Conservation (phyloP, 2,329 filamentous ascomycete genomes). For the Dryadomyces sulphureus region DNA sequence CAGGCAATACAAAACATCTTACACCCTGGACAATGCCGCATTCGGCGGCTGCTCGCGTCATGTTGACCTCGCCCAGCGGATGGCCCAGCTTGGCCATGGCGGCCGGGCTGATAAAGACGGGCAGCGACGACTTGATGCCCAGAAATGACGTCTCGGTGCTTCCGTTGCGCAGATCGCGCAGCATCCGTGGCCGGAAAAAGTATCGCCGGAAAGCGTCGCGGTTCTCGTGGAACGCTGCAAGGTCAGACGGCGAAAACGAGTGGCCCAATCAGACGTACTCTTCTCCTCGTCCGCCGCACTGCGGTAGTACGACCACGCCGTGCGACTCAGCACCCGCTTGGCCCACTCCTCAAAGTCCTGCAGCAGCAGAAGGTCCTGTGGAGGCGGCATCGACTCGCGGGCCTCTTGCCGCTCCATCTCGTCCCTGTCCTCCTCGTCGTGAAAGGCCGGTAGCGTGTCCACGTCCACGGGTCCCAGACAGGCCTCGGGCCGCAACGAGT, state of each 20-base stretch:
- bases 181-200: constrained; percentile 10
- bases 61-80: constrained; percentile 8
- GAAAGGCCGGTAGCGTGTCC: neutral
- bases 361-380: constrained; percentile 1
- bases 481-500: constrained; percentile 1
- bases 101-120: constrained; percentile 9
- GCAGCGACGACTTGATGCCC: constrained; percentile 5
- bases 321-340: constrained; percentile 2
- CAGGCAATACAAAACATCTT: neutral
- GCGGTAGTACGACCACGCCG: constrained; percentile 7
- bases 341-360: constrained; percentile 6
- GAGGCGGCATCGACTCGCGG: constrained; percentile 3
- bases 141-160: constrained; percentile 4
- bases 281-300: constrained; percentile 4
- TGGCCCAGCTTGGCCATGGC: constrained; percentile 12
- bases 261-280: neutral
- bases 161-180: constrained; percentile 4
- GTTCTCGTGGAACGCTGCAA: constrained; percentile 4
- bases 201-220: constrained; percentile 5
- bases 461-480: neutral
- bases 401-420: constrained; percentile 1
- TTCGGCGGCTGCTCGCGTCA: constrained; percentile 5
- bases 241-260: neutral
- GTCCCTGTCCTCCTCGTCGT: constrained; percentile 1
- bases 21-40: constrained; percentile 4